These are phyloP conservation scores for Vigna unguiculata DNA, from an alignment of 306 rosid species.

Conservation along the genomic window DNA sequence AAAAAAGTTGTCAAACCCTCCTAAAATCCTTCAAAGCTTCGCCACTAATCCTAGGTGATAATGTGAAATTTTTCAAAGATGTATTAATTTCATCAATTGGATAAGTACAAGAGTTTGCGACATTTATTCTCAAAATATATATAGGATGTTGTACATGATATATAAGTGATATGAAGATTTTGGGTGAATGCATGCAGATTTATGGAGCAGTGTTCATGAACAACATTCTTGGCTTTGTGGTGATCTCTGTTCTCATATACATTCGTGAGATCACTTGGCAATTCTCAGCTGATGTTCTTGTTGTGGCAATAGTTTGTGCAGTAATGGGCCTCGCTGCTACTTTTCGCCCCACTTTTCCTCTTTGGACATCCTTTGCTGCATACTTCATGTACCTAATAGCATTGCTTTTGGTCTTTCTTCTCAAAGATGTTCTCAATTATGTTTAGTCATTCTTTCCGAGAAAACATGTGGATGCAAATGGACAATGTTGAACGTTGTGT, in stretches of 20 bases:
- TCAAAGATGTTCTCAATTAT: constrained; percentile 53
- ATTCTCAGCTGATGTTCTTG: constrained; percentile 67
- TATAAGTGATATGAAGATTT: neutral
- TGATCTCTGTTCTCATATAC: constrained; percentile 60
- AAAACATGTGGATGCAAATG: neutral
- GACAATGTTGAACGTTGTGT: neutral
- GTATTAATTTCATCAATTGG: no score
- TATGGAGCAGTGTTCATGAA: constrained; percentile 79
- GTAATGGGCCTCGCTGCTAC: constrained; percentile 55
- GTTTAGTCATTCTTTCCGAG: constrained; percentile 31
- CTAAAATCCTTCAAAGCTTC: no score
- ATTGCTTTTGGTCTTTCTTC: constrained; percentile 55
- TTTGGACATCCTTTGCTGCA: constrained; percentile 63
- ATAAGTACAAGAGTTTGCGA: no score
- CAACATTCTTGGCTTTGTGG: constrained; percentile 69
- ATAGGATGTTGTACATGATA: no score
- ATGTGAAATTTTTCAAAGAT: no score
- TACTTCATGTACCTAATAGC: constrained; percentile 58
- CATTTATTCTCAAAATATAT: no score
- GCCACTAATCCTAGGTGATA: no score
- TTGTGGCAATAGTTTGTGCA: constrained; percentile 63
- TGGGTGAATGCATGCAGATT: constrained; percentile 63
- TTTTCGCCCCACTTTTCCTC: constrained; percentile 53
- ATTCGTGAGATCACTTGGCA: constrained; percentile 62
- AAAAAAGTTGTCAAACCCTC: no score